Evolutionary conservation across 352 stramenopile species (phyloP), one percentile per base, ranked within the genome.

Genomic region (Elongisporangium senticosum): DNA sequence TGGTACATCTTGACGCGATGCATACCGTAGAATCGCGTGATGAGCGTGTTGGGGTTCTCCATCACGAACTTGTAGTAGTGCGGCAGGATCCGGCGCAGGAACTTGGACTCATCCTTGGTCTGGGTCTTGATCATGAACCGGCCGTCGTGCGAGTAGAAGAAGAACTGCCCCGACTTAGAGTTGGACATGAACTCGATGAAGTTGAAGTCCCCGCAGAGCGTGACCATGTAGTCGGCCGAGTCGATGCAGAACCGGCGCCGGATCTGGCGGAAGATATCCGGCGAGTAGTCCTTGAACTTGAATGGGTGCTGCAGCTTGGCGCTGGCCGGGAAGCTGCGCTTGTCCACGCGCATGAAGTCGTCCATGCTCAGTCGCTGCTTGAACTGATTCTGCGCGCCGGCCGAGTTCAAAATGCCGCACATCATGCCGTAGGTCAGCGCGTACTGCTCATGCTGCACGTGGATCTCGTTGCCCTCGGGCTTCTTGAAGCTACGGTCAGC

Each of bases 41-140:
- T 83, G 19, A 99, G 75, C 13, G 96, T 99, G 72, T 99, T 96
- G 4, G 96, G 95, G 77, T 99, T 98, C 63, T 97, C 79, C 65
- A 91, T 90, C 37, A 98, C 96, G 65, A 99, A 97, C 61, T 96
- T 91, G 81, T 98, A 99, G 70, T 99, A 99, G 61, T 99, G 88
- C 6, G 96, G 96, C 28, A 99, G 64, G 64, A 99, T 98, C 59
- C 96, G 85, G 7, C 95, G 84, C 55, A 99, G 82, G 64, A 99
- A 99, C 72, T 98, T 98, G 55, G 87, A 98, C 79, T 99, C 97
- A n/a, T 96, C 91, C 69, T 98, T 98, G 6, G 94, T 99, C 80
- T 98, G 96, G 14, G 96, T 99, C 80, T 99, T 99, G 76, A 99
- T 98, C 90, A 99, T 99, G 72, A 98, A 99, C 37, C 77, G 68